Evolutionary conservation across 192 early-diverging fungal genomes (phyloP), one percentile per base, ranked within the genome.

Genomic region (Oehlia diaphana): DNA sequence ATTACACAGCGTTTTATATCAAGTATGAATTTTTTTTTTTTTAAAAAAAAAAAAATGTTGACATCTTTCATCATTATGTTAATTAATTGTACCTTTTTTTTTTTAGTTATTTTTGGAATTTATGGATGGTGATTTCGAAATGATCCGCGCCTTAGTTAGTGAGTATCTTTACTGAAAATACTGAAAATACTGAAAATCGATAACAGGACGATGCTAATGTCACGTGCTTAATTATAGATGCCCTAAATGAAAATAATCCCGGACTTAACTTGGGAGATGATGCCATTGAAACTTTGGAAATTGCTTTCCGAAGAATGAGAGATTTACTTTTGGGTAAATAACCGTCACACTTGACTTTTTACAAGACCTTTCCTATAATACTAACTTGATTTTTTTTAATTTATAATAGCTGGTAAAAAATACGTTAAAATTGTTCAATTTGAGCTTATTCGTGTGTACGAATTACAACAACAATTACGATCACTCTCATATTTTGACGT

Each of bases 111-210:
- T 90, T 68, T 83, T 87, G 44, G 89, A 90, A 78, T 88, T 90
- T 69, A 84, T 90, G 84, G 89, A 90, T 73, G 89, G 89, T 58
- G 89, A 90, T 75, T 90, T 90, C 77, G 87, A 90, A 69, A 88
- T 84, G 47, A 87, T 90, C 44, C 81, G 89, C 2, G 82, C 87
- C 37, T 87, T 90, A 83, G 87, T 90, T 49, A 82, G 89, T 90
- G 87, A 82, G 87, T 86, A 39, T 8, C 39, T 39, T 39, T n/a
- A n/a, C n/a, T n/a, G n/a, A n/a, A n/a, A n/a, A n/a, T n/a, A n/a
- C n/a, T n/a, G n/a, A n/a, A n/a, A n/a, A n/a, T 39, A 8, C 39
- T 39, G 0, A 39, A 5, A 39, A 39, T 35, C 4, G 4, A 8
- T 7, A 39, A 39, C 39, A 39, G 39, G 39, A 39, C 39, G 39